phyloP scores from a whole-genome alignment of 805 yeast species.

The Starmerella geochares region DNA sequence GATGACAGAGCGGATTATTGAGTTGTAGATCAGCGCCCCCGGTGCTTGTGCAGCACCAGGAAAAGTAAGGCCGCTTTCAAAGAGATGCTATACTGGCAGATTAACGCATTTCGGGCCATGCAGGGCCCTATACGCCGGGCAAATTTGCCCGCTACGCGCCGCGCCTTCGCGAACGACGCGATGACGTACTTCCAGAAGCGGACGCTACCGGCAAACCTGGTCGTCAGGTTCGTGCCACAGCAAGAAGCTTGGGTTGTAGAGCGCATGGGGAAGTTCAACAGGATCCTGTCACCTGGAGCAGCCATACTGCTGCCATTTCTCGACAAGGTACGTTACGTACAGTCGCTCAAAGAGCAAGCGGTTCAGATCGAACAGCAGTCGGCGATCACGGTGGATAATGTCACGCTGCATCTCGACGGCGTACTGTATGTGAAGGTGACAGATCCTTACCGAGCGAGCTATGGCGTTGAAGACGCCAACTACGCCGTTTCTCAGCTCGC shows the following conservation, averaged over 20 bases:
- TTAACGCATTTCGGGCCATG: neutral
- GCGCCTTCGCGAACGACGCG: slow-evolving; percentile 15
- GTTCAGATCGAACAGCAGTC: slow-evolving; percentile 74
- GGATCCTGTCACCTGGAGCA: slow-evolving; percentile 63
- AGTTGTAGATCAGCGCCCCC: too few relatives aligned
- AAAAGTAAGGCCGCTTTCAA: too few relatives aligned
- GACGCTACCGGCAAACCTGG: slow-evolving; percentile 62
- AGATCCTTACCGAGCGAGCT: slow-evolving; percentile 76
- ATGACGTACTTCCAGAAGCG: slow-evolving; percentile 52
- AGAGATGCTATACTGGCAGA: neutral
- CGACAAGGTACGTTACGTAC: slow-evolving; percentile 71
- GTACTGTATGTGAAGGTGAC: slow-evolving; percentile 65
- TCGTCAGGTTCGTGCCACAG: slow-evolving; percentile 73
- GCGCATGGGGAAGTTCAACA: slow-evolving; percentile 75
- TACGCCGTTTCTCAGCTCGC: slow-evolving; percentile 79
- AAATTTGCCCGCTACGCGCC: neutral
- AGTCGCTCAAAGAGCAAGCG: slow-evolving; percentile 74
- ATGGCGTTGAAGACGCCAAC: slow-evolving; percentile 80
- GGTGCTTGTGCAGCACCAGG: too few relatives aligned
- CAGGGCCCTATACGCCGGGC: neutral
- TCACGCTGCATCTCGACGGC: slow-evolving; percentile 75
- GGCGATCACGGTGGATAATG: slow-evolving; percentile 80
- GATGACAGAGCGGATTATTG: too few relatives aligned
- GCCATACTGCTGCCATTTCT: slow-evolving; percentile 62
- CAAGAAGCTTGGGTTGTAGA: slow-evolving; percentile 88